Base-by-base conservation (phyloP, 306 rosid species). In the Alnus glutinosa region DNA sequence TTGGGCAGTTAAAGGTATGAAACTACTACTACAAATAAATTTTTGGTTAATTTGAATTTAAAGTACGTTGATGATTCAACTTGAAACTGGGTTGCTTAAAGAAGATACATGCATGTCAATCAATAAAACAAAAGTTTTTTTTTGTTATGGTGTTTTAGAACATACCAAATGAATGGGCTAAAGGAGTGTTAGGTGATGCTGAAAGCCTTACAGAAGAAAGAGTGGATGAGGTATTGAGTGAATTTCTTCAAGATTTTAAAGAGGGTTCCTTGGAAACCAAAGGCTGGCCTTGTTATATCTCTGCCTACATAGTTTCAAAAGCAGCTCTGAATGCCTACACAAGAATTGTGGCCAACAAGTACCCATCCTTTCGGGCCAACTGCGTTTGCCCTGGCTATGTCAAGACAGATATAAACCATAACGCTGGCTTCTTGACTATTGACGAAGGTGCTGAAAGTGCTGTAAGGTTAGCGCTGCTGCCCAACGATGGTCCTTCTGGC, bases 251-350 rank as follows among this genome's bases (percentile, higher is more conserved):
- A 52, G 83, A 74, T 68, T 74, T 73, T 36, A 64, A 80, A 15
- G 74, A 75, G 23, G 79, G 46, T 4, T 42, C 70, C 4, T 28
- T 55, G 12, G 70, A 74, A 67, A 15, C 23, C 14, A 80, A 62
- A 13, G 50, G 34, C 6, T 69, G 75, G 75, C 70, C 75, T 7
- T 3, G 7, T 28, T 0, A 1, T 51, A 0, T 9, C 16, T 2
- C 63, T 75, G 79, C 71, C 9, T 75, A 75, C 9, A 44, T 0
- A 6, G 9, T 80, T 2, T 75, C 83, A 4, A 80, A 80, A 73
- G 73, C 75, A 15, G 12, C 74, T 42, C 0, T 73, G 34, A 79
- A n/a, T 52, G 83, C 70, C 2, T 80, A 80, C 19, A 75, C 71
- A 8, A 80, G 83, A 36, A 34, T 80, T 48, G 7, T 75, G 1